These are phyloP conservation scores for Clarireedia homoeocarpa DNA, from an alignment of 2,329 filamentous ascomycete species.

Conservation along the genomic window DNA sequence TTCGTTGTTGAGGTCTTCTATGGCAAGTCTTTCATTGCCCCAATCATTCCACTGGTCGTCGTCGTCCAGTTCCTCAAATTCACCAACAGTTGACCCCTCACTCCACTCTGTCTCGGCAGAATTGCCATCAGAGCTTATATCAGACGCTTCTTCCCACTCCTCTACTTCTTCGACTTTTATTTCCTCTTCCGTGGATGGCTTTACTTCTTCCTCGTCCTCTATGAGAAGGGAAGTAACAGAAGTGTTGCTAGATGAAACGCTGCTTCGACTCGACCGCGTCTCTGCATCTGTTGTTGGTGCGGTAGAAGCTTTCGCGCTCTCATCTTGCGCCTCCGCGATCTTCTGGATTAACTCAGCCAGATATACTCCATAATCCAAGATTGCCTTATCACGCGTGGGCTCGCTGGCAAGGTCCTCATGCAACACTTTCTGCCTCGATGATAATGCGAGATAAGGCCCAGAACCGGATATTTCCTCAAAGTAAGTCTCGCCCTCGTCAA, in stretches of 20 bases:
- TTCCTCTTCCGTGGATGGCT: not conserved
- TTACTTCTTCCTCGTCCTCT: not conserved
- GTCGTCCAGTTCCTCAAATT: not conserved
- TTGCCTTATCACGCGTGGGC: not conserved
- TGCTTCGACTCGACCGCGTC: not conserved
- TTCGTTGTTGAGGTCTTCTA: not conserved
- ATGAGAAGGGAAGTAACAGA: not conserved
- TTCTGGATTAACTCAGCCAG: not conserved
- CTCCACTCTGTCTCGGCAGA: constrained; percentile 1
- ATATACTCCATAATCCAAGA: not conserved
- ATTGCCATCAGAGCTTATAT: not conserved
- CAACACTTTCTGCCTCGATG: not conserved
- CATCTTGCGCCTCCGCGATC: not conserved
- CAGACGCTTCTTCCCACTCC: not conserved
- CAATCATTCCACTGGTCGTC: constrained; percentile 5
- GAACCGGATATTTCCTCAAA: not conserved
- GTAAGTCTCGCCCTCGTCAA: not conserved
- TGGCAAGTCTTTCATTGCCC: not conserved
- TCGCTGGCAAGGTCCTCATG: not conserved
- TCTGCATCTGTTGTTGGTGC: not conserved
- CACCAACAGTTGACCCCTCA: not conserved
- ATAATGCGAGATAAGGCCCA: not conserved
- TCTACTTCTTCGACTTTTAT: not conserved
- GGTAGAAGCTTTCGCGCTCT: not conserved
- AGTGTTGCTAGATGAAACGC: not conserved